Evolutionary conservation across 768 basidiomycete genomes (phyloP).

Genomic region (Dioszegia aurantiaca): DNA sequence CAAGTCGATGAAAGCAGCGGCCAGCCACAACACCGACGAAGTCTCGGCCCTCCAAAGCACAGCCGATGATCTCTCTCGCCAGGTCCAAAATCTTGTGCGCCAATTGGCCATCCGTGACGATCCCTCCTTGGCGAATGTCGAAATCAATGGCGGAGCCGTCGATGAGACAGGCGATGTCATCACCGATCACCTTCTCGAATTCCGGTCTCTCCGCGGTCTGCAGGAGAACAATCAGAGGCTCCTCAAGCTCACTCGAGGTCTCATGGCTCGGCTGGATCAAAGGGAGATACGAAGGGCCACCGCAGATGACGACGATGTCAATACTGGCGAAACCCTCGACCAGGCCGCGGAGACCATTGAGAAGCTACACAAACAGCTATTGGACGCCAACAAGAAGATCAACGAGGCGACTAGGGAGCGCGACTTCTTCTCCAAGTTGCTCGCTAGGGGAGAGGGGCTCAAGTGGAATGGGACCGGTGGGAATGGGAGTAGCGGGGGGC

Average conservation of each 20-base stretch:
- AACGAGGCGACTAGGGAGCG: slow-evolving; percentile 81
- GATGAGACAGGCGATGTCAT: slow-evolving; percentile 65
- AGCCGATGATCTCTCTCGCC: slow-evolving; percentile 53
- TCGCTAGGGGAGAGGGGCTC: slow-evolving; percentile 57
- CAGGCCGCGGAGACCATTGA: slow-evolving; percentile 87
- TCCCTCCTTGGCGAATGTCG: slow-evolving; percentile 70
- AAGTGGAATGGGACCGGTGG: slow-evolving; percentile 37
- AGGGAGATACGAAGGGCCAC: slow-evolving; percentile 59
- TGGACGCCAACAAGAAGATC: slow-evolving; percentile 73
- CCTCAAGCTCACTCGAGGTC: slow-evolving; percentile 73
- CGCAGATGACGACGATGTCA: slow-evolving; percentile 32
- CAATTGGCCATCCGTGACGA: slow-evolving; percentile 80
- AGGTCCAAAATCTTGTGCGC: slow-evolving; percentile 74
- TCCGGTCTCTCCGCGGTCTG: slow-evolving; percentile 72
- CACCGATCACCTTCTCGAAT: slow-evolving; percentile 81
- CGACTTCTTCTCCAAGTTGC: slow-evolving; percentile 75
- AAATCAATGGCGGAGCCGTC: slow-evolving; percentile 28
- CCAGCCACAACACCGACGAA: slow-evolving; percentile 30
- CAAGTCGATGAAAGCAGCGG: slow-evolving; percentile 28
- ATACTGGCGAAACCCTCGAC: slow-evolving; percentile 64
- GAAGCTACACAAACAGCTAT: slow-evolving; percentile 65
- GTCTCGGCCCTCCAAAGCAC: slow-evolving; percentile 33
- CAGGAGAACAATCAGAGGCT: slow-evolving; percentile 90
- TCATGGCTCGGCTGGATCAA: slow-evolving; percentile 78
- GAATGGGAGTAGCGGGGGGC: slow-evolving; percentile 9